phyloP scores from a whole-genome alignment of 257 asterid genomes.

The Anisodus tanguticus region DNA sequence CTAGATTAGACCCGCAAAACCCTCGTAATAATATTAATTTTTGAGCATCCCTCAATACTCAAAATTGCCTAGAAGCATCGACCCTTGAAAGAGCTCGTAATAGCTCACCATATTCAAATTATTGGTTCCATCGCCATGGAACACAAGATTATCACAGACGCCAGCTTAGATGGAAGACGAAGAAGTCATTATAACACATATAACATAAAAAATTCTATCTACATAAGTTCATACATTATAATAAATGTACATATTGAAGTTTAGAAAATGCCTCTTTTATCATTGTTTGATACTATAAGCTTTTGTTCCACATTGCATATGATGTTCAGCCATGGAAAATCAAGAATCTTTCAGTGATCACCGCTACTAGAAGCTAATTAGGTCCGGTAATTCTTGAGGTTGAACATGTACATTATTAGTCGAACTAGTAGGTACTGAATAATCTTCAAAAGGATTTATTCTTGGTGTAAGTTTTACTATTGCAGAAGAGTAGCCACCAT shows the following conservation, averaged over 20 bases:
- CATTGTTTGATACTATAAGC: not conserved
- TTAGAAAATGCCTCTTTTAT: not conserved
- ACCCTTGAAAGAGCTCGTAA: not conserved
- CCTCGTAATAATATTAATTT: not conserved
- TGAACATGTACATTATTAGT: not conserved
- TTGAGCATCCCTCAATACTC: too few relatives aligned
- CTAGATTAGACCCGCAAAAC: not conserved
- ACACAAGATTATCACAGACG: not conserved
- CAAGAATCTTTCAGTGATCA: not conserved
- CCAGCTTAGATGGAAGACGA: not conserved
- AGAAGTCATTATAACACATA: not conserved
- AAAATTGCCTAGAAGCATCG: too few relatives aligned
- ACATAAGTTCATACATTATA: not conserved
- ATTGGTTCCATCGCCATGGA: not conserved
- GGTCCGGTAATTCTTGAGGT: conserved; percentile 45
- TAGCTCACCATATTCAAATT: not conserved
- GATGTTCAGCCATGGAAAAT: not conserved
- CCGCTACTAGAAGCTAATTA: conserved; percentile 40
- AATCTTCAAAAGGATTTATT: conserved; percentile 31
- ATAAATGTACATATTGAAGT: not conserved
- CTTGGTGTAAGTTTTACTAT: not conserved
- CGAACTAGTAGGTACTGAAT: conserved; percentile 13
- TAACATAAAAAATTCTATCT: not conserved
- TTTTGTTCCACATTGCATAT: not conserved
- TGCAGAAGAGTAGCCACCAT: not conserved